Percentiles rank a stretch among this genome's conserved stretches.
Evolutionary conservation across 306 rosid species (phyloP).

Genomic region (Fragaria nilgerrensis): DNA sequence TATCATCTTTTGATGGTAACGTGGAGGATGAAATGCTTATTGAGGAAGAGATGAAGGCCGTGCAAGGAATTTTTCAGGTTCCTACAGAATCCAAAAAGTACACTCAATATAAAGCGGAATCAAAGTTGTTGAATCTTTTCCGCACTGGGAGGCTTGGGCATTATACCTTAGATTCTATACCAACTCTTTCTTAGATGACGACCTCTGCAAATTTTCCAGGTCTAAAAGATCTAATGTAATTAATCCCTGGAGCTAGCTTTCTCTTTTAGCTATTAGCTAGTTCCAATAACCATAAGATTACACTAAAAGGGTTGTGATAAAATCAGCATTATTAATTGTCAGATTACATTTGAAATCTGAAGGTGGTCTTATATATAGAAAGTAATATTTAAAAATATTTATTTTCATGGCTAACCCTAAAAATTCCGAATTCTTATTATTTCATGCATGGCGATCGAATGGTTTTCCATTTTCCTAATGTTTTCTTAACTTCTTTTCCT

Average conservation of each 20-base stretch:
- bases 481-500: neutral
- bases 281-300: neutral
- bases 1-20: conserved; percentile 52
- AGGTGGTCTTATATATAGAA: neutral
- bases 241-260: neutral
- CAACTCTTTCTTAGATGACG: neutral
- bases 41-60: conserved; percentile 41
- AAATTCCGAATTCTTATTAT: neutral
- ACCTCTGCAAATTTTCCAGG: neutral
- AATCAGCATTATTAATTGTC: neutral
- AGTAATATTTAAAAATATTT: neutral
- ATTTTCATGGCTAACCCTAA: neutral
- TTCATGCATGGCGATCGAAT: neutral
- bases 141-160: conserved; percentile 83
- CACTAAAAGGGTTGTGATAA: neutral
- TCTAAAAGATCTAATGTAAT: neutral
- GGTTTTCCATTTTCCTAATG: neutral
- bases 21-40: conserved; percentile 45
- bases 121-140: conserved; percentile 67
- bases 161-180: conserved; percentile 57
- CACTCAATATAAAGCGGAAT: conserved; percentile 46
- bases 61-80: conserved; percentile 53
- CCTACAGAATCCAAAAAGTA: conserved; percentile 35
- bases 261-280: neutral
- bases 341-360: neutral